These are phyloP conservation scores for Backusella circina DNA, from an alignment of 192 early-diverging fungal genomes.

Conservation along the genomic window DNA sequence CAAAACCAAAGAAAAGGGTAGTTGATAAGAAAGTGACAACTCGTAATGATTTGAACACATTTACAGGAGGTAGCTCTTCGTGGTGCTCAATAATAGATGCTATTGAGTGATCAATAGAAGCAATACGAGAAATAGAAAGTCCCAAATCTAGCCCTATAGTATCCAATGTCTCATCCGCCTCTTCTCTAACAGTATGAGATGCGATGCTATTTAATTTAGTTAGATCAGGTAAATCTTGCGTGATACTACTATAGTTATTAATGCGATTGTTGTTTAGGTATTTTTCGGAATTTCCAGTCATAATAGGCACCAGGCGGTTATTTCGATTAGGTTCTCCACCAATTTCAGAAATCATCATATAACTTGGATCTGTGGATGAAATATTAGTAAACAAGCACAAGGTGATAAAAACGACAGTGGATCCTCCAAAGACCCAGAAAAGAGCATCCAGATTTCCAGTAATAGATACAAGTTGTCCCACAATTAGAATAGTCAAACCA, in stretches of 20 bases:
- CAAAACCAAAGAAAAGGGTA: conserved; percentile 30
- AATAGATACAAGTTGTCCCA: conserved; percentile 12
- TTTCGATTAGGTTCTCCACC: neutral
- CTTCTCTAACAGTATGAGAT: conserved; percentile 14
- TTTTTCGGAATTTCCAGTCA: conserved; percentile 2
- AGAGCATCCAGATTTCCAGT: conserved; percentile 14
- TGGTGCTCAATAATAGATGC: neutral
- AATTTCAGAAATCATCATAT: neutral
- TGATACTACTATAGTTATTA: neutral
- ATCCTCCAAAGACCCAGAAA: conserved; percentile 30
- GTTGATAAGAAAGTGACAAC: conserved; percentile 28
- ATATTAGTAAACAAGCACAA: conserved; percentile 11
- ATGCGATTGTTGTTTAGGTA: neutral
- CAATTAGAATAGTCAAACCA: conserved; percentile 18
- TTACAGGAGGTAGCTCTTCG: neutral
- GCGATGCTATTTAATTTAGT: conserved; percentile 12
- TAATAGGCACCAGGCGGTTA: neutral
- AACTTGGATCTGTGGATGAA: neutral
- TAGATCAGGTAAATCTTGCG: neutral
- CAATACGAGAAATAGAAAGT: conserved; percentile 9
- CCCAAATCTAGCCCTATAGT: conserved; percentile 17
- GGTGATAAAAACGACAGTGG: conserved; percentile 11
- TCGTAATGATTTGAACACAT: neutral
- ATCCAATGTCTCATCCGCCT: conserved; percentile 21
- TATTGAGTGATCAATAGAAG: conserved; percentile 18